Percentiles rank a stretch among this genome's conserved stretches.
phyloP scores from a whole-genome alignment of 2,329 filamentous ascomycete species.

The Alternaria metachromatica region DNA sequence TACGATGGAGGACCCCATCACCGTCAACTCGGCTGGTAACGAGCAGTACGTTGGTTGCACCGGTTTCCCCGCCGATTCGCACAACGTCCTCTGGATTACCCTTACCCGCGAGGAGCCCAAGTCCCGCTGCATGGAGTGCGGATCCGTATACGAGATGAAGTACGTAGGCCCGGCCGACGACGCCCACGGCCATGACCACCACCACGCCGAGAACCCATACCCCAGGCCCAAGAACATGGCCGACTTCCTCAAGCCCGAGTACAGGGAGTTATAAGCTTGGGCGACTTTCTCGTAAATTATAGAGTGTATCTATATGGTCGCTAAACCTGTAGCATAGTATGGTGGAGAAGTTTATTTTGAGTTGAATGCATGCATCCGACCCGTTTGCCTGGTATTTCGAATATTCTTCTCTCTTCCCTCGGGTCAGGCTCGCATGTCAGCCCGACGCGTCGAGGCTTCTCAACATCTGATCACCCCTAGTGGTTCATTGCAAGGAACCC shows the following conservation, averaged over 20 bases:
- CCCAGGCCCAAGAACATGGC: slow-evolving; percentile 89
- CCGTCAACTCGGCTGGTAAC: slow-evolving; percentile 88
- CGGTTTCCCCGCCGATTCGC: slow-evolving; percentile 89
- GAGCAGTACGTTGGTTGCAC: slow-evolving; percentile 99
- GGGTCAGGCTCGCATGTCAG: not conserved
- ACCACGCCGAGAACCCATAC: slow-evolving; percentile 56
- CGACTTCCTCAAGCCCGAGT: slow-evolving; percentile 94
- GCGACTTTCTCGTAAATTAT: slow-evolving; percentile 18
- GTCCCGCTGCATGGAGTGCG: slow-evolving; percentile 96
- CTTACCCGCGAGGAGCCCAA: slow-evolving; percentile 87
- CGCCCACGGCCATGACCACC: slow-evolving; percentile 62
- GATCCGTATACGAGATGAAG: slow-evolving; percentile 96
- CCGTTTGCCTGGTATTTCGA: not conserved
- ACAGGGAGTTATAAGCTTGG: slow-evolving; percentile 68
- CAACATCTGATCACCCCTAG: not conserved
- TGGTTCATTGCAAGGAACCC: not conserved
- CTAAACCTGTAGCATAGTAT: slow-evolving; percentile 45
- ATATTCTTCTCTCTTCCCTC: not conserved
- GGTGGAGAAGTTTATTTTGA: slow-evolving; percentile 28
- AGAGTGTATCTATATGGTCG: slow-evolving; percentile 39
- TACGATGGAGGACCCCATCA: slow-evolving; percentile 84
- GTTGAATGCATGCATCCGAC: slow-evolving; percentile 6
- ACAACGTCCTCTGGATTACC: slow-evolving; percentile 88
- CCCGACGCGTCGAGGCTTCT: not conserved
- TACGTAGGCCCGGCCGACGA: slow-evolving; percentile 87